phyloP scores from a whole-genome alignment of 768 basidiomycete species.

The Boletus subparvulus region DNA sequence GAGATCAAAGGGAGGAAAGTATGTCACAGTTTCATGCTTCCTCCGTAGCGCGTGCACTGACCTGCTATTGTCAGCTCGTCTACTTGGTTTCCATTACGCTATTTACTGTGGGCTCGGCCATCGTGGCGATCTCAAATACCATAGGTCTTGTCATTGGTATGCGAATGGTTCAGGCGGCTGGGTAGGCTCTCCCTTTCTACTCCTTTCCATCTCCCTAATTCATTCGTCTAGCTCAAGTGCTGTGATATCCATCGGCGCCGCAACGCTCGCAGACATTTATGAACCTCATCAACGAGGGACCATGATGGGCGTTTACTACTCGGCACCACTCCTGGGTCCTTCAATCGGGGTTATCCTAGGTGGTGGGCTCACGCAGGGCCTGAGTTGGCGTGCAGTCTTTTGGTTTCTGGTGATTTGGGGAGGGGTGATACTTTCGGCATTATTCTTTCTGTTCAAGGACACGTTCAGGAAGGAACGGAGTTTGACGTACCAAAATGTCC shows the following conservation, averaged over 20 bases:
- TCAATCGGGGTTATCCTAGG: slow-evolving; percentile 69
- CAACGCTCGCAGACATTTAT: slow-evolving; percentile 77
- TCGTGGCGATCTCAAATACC: slow-evolving; percentile 55
- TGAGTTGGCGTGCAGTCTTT: slow-evolving; percentile 81
- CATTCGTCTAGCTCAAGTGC: slow-evolving; percentile 53
- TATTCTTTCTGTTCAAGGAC: slow-evolving; percentile 75
- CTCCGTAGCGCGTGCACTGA: background rate
- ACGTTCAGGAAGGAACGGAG: slow-evolving; percentile 86
- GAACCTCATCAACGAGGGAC: slow-evolving; percentile 73
- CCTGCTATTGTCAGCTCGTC: slow-evolving; percentile 40
- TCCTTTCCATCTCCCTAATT: background rate
- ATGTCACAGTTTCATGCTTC: slow-evolving; percentile 6
- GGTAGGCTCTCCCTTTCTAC: slow-evolving; percentile 37
- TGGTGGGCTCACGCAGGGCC: slow-evolving; percentile 62
- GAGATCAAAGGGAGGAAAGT: slow-evolving; percentile 75
- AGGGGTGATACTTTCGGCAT: slow-evolving; percentile 52
- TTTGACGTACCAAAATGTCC: slow-evolving; percentile 68
- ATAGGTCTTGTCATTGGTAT: slow-evolving; percentile 65
- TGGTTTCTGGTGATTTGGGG: slow-evolving; percentile 77
- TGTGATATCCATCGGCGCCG: slow-evolving; percentile 65
- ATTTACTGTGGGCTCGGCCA: slow-evolving; percentile 54
- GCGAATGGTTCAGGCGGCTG: slow-evolving; percentile 62
- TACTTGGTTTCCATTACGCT: slow-evolving; percentile 54
- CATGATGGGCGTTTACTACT: slow-evolving; percentile 81
- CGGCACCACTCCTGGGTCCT: slow-evolving; percentile 75